These are phyloP conservation scores for Millerozyma miso DNA, from an alignment of 805 yeast species.

Conservation along the genomic window DNA sequence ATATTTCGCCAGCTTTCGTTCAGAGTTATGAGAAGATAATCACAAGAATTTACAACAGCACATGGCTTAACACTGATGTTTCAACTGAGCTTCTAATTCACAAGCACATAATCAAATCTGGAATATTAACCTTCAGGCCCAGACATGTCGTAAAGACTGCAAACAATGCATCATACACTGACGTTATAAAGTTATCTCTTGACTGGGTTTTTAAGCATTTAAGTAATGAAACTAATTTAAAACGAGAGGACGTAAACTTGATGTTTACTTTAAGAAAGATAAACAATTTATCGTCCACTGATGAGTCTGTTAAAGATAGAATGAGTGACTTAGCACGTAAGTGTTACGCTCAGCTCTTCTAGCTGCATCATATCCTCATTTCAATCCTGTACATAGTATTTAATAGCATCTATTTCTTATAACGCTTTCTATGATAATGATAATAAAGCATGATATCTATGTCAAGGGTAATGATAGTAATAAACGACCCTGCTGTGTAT, in stretches of 20 bases:
- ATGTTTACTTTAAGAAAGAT: slow-evolving; percentile 16
- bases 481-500: slow-evolving; percentile 11
- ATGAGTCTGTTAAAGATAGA: slow-evolving; percentile 11
- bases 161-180: slow-evolving; percentile 13
- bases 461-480: slow-evolving; percentile 3
- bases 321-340: slow-evolving; percentile 8
- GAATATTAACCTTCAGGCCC: slow-evolving; percentile 28
- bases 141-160: slow-evolving; percentile 15
- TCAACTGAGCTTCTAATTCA: slow-evolving; percentile 17
- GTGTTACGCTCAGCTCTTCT: slow-evolving; percentile 7
- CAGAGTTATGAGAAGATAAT: slow-evolving; percentile 23
- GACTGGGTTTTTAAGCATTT: slow-evolving; percentile 19
- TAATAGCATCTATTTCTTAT: not conserved
- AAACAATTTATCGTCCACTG: slow-evolving; percentile 10
- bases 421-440: not conserved
- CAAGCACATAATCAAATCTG: slow-evolving; percentile 22
- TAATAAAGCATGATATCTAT: slow-evolving; percentile 4
- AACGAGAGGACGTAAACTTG: slow-evolving; percentile 14
- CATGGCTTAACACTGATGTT: slow-evolving; percentile 20
- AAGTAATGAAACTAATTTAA: slow-evolving; percentile 13
- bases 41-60: slow-evolving; percentile 17
- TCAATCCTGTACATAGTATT: not conserved
- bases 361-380: not conserved
- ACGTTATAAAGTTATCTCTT: slow-evolving; percentile 18
- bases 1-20: slow-evolving; percentile 16